A percentile compares a stretch with the other conserved stretches of the same genome.
Evolutionary conservation across 1,284 basidiomycete genomes (phyloP).

Genomic region (Mycena citricolor): DNA sequence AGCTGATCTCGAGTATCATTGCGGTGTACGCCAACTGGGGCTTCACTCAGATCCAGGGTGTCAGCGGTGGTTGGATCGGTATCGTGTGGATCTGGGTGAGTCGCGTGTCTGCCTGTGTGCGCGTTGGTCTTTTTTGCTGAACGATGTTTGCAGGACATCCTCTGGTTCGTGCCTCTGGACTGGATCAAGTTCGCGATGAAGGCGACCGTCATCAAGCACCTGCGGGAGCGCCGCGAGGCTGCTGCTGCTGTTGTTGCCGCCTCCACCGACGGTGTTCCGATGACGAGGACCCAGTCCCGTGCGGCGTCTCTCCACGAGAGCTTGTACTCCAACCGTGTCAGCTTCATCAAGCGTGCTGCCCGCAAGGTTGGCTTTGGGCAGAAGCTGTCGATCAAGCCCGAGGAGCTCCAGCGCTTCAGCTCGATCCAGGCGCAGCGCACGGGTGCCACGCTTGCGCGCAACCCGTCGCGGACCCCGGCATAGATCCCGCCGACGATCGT

Average conservation of each 20-base stretch:
- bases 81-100: conserved; percentile 94
- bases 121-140: conserved; percentile 9
- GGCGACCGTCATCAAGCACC: conserved; percentile 82
- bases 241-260: conserved; percentile 40
- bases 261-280: conserved; percentile 64
- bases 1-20: conserved; percentile 94
- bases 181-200: conserved; percentile 97
- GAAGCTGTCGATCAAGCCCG: conserved; percentile 77
- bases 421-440: conserved; percentile 80
- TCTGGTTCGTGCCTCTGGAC: conserved; percentile 95
- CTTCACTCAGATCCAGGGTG: conserved; percentile 76
- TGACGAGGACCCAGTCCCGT: conserved; percentile 85
- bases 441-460: conserved; percentile 74
- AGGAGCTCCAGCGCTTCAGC: conserved; percentile 82
- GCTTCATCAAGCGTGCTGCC: conserved; percentile 83
- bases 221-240: conserved; percentile 68
- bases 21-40: conserved; percentile 91
- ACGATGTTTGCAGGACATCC: conserved; percentile 64
- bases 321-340: conserved; percentile 90
- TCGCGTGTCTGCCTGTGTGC: conserved; percentile 23
- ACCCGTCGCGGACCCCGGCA: conserved; percentile 61
- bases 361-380: conserved; percentile 84
- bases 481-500: no score
- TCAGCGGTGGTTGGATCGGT: conserved; percentile 94
- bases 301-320: conserved; percentile 91